Percentiles rank a stretch among this genome's conserved stretches.
phyloP scores from a whole-genome alignment of 176 grass and related monocot genomes.

The Phoenix roebelenii region DNA sequence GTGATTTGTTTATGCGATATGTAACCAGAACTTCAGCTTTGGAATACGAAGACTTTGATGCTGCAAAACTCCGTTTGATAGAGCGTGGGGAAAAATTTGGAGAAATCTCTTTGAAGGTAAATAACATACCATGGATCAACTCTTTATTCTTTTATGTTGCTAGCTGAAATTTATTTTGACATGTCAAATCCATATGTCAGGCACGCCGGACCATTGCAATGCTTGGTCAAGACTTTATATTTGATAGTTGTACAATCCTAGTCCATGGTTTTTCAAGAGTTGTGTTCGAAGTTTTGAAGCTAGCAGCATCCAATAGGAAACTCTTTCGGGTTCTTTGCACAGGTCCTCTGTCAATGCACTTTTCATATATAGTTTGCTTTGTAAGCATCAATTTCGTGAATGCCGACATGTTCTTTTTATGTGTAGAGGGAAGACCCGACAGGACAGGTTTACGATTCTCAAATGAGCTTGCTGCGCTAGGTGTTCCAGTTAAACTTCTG shows the following conservation, averaged over 20 bases:
- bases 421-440: conserved; percentile 90
- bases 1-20: conserved; percentile 95
- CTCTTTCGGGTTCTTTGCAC: conserved; percentile 91
- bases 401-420: conserved; percentile 7
- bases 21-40: conserved; percentile 90
- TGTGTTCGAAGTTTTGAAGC: conserved; percentile 84
- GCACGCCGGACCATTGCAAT: conserved; percentile 96
- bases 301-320: conserved; percentile 78
- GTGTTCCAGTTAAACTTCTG: conserved; percentile 81
- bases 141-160: not conserved
- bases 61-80: conserved; percentile 77
- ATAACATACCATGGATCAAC: not conserved
- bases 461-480: conserved; percentile 78
- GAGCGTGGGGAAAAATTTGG: conserved; percentile 98
- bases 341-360: conserved; percentile 27
- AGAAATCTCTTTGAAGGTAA: conserved; percentile 93
- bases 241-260: conserved; percentile 76
- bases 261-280: conserved; percentile 92
- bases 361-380: not conserved
- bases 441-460: conserved; percentile 75
- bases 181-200: conserved; percentile 22
- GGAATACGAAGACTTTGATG: conserved; percentile 91
- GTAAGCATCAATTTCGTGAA: not conserved
- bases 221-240: conserved; percentile 92
- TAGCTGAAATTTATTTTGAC: conserved; percentile 2